Evolutionary conservation across 768 basidiomycete genomes (phyloP).

Genomic region (Tricholoma bakamatsutake): DNA sequence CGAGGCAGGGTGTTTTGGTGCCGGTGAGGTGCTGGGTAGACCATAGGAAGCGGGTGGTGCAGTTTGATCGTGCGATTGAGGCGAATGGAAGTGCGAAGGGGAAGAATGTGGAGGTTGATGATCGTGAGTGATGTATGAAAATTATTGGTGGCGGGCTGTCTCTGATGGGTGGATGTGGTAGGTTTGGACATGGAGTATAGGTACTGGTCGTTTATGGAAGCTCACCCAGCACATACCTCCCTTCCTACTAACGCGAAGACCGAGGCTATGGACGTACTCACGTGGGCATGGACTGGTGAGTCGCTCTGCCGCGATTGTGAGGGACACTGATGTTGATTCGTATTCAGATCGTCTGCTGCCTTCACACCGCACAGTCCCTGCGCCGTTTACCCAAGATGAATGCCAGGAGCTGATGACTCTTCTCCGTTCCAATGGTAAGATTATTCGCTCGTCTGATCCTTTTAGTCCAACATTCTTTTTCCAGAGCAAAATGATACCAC

Average conservation of each 20-base stretch:
- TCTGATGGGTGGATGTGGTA: conserved; percentile 19
- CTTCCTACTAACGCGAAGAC: conserved; percentile 50
- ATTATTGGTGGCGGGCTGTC: not conserved
- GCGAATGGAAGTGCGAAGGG: conserved; percentile 21
- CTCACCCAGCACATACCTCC: conserved; percentile 66
- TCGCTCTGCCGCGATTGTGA: not conserved
- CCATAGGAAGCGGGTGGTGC: conserved; percentile 51
- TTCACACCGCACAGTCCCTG: conserved; percentile 44
- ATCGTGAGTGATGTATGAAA: conserved; percentile 31
- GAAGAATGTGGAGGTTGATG: conserved; percentile 29
- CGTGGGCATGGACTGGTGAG: conserved; percentile 75
- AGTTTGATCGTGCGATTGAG: conserved; percentile 35
- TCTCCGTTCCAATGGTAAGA: conserved; percentile 33
- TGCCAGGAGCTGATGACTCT: conserved; percentile 68
- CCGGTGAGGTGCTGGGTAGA: conserved; percentile 58
- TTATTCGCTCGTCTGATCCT: not conserved
- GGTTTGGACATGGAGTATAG: conserved; percentile 72
- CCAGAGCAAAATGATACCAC: conserved; percentile 30
- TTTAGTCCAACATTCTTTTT: not conserved
- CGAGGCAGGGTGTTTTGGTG: conserved; percentile 21
- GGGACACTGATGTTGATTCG: not conserved
- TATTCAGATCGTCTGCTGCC: conserved; percentile 61
- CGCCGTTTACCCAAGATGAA: conserved; percentile 73
- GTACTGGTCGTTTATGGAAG: conserved; percentile 79
- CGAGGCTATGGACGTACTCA: conserved; percentile 72